A percentile compares a stretch with the other conserved stretches of the same genome.
phyloP scores from a whole-genome alignment of 176 grass and related monocot species.

The Oryza glumipatula region DNA sequence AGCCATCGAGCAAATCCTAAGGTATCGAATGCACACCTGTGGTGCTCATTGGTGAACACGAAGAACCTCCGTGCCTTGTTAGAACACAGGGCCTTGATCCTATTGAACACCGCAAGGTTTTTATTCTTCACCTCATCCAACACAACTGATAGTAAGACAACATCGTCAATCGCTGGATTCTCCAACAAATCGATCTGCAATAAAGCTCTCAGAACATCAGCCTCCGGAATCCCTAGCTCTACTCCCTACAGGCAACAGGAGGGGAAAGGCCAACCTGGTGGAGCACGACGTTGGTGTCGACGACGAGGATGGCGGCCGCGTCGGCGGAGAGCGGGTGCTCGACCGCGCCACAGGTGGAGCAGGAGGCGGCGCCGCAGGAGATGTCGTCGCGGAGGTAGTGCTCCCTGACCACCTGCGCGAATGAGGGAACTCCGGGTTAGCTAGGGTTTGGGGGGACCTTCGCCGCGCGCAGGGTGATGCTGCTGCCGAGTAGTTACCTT shows the following conservation, averaged over 20 bases:
- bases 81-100: constrained; percentile 85
- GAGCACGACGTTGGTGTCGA: constrained; percentile 96
- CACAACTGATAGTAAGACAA: constrained; percentile 89
- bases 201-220: constrained; percentile 15
- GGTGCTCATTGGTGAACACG: constrained; percentile 89
- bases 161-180: constrained; percentile 81
- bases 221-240: background rate
- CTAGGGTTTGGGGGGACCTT: constrained; percentile 39
- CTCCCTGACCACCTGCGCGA: constrained; percentile 78
- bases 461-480: background rate
- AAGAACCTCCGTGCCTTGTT: constrained; percentile 80
- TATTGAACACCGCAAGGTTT: constrained; percentile 84
- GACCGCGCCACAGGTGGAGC: constrained; percentile 61
- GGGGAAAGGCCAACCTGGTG: constrained; percentile 57
- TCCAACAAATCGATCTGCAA: constrained; percentile 91
- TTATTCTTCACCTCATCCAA: constrained; percentile 95
- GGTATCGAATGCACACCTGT: constrained; percentile 56
- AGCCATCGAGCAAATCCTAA: background rate
- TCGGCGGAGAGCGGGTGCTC: constrained; percentile 55
- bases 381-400: constrained; percentile 97
- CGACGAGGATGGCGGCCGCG: constrained; percentile 72
- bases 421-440: constrained; percentile 24
- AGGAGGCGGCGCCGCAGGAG: constrained; percentile 75
- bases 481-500: constrained; percentile 54
- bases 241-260: background rate